These are phyloP conservation scores for Kuraishia borneana DNA, from an alignment of 805 yeast genomes.

Conservation along the genomic window DNA sequence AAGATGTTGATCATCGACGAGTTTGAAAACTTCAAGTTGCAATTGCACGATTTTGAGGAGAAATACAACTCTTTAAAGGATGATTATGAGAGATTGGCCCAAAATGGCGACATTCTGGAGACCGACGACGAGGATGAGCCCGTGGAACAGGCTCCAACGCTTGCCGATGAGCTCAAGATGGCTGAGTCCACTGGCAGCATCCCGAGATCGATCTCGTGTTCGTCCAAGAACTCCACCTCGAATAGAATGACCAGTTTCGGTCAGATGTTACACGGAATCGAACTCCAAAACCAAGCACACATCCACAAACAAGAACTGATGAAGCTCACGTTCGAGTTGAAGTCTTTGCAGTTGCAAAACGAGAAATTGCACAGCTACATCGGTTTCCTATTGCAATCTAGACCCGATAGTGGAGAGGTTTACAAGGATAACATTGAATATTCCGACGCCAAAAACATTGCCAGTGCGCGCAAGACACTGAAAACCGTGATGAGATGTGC, in stretches of 20 bases:
- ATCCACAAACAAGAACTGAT: constrained; percentile 32
- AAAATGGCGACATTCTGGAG: background rate
- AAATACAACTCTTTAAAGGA: constrained; percentile 15
- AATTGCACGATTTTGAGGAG: constrained; percentile 15
- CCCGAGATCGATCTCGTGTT: background rate
- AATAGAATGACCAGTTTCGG: constrained; percentile 1
- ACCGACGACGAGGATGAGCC: constrained; percentile 4
- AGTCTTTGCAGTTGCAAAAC: constrained; percentile 41
- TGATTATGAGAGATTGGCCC: constrained; percentile 15
- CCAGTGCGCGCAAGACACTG: constrained; percentile 32
- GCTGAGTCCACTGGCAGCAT: background rate
- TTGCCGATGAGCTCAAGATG: constrained; percentile 1
- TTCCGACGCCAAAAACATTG: constrained; percentile 42
- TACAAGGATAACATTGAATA: constrained; percentile 18
- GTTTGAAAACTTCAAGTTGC: constrained; percentile 34
- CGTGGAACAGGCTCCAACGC: constrained; percentile 4
- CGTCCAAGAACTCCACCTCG: background rate
- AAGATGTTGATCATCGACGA: constrained; percentile 43
- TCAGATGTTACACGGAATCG: constrained; percentile 1
- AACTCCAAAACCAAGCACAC: constrained; percentile 3
- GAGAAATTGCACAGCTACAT: constrained; percentile 46
- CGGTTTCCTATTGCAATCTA: constrained; percentile 43
- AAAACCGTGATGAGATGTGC: constrained; percentile 19
- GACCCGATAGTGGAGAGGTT: constrained; percentile 17
- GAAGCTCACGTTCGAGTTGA: constrained; percentile 40